These are phyloP conservation scores for Fusarium tanahbumbuense DNA, from an alignment of 2,329 filamentous ascomycete genomes.

Conservation along the genomic window DNA sequence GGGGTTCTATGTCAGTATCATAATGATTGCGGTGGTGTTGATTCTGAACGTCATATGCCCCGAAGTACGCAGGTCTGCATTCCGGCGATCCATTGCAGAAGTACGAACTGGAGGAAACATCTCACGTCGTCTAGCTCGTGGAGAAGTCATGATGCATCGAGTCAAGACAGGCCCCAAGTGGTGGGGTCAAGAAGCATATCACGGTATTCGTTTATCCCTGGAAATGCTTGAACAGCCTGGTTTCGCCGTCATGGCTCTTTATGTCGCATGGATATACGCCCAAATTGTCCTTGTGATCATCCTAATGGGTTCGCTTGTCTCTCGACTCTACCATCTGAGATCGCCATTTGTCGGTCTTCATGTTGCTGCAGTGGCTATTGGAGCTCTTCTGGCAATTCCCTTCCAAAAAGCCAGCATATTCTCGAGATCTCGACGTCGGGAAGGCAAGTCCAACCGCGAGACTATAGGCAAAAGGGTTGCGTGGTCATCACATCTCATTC, in stretches of 20 bases:
- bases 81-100: slow-evolving; percentile 75
- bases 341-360: slow-evolving; percentile 75
- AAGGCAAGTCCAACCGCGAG: slow-evolving; percentile 72
- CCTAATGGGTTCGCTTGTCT: slow-evolving; percentile 77
- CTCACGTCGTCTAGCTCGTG: slow-evolving; percentile 71
- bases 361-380: slow-evolving; percentile 73
- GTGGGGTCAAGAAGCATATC: slow-evolving; percentile 82
- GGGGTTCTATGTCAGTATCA: slow-evolving; percentile 81
- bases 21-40: slow-evolving; percentile 72
- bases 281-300: slow-evolving; percentile 79
- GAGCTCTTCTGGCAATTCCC: slow-evolving; percentile 76
- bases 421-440: slow-evolving; percentile 70
- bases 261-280: slow-evolving; percentile 82
- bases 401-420: slow-evolving; percentile 78
- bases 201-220: slow-evolving; percentile 72
- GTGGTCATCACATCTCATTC: slow-evolving; percentile 79
- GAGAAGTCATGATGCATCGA: slow-evolving; percentile 82
- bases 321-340: slow-evolving; percentile 72
- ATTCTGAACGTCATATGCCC: slow-evolving; percentile 77
- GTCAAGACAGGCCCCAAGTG: slow-evolving; percentile 77
- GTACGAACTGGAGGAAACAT: slow-evolving; percentile 65
- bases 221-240: slow-evolving; percentile 81
- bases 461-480: slow-evolving; percentile 72
- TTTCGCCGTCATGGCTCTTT: slow-evolving; percentile 77
- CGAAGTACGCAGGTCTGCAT: slow-evolving; percentile 76